Conservation (phyloP, 305 asterid species). For the Coffea humblotiana region DNA sequence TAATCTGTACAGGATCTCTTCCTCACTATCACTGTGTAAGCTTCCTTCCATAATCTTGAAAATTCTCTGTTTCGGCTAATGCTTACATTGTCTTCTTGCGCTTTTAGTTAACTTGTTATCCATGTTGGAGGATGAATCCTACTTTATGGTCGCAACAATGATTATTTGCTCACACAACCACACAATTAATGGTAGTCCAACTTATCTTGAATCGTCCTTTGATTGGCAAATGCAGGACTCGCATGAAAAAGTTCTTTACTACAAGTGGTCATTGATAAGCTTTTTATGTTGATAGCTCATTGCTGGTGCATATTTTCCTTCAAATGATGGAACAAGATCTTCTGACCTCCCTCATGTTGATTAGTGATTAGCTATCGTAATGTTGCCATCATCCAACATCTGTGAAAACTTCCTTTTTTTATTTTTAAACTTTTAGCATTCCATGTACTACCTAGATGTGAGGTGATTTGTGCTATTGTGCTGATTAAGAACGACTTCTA, state of each 20-base stretch:
- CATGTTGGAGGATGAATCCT: not conserved
- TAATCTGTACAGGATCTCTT: conserved; percentile 85
- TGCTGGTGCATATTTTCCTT: not conserved
- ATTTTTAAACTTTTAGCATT: not conserved
- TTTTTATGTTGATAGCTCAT: not conserved
- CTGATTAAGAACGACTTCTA: conserved; percentile 9
- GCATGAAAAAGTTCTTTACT: not conserved
- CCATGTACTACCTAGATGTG: not conserved
- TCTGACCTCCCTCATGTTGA: not conserved
- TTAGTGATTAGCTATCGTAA: not conserved
- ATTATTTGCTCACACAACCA: not conserved
- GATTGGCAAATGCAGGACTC: not conserved
- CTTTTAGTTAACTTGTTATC: not conserved
- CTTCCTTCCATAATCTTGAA: not conserved
- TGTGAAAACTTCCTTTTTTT: not conserved
- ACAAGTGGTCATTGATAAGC: no score
- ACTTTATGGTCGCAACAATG: not conserved
- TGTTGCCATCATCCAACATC: not conserved
- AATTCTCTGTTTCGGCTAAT: not conserved
- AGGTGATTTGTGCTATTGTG: conserved; percentile 6
- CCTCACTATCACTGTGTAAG: conserved; percentile 81
- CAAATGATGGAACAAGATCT: not conserved
- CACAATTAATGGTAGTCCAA: no score
- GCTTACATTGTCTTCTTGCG: not conserved
- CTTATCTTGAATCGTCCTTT: not conserved